These are phyloP conservation scores for Acacia confusa DNA, from an alignment of 306 rosid species.

Conservation along the genomic window DNA sequence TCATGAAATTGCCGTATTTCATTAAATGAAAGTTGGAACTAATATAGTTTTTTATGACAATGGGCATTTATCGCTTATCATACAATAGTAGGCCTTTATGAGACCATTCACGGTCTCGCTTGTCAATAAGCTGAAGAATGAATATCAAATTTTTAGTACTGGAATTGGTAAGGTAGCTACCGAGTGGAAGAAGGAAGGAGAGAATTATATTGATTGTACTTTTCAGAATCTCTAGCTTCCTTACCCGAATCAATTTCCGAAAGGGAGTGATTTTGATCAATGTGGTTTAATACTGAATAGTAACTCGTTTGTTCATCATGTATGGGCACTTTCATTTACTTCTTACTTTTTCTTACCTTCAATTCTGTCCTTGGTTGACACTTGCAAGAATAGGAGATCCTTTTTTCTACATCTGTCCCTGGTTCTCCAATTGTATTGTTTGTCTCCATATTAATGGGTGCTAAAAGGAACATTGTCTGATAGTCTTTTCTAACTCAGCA, in stretches of 20 bases:
- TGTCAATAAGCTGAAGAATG: constrained; percentile 8
- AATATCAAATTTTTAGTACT: neutral
- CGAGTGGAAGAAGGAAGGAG: constrained; percentile 23
- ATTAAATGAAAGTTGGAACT: neutral
- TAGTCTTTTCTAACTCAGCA: constrained; percentile 27
- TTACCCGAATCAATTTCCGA: neutral
- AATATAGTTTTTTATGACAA: neutral
- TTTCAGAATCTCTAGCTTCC: constrained; percentile 2
- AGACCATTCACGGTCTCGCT: constrained; percentile 3
- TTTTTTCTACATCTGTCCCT: too few species aligned
- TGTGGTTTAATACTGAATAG: neutral
- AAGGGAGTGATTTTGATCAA: constrained; percentile 16
- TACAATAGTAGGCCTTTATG: neutral
- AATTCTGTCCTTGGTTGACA: constrained; percentile 9
- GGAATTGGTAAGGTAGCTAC: constrained; percentile 12
- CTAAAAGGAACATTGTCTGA: neutral
- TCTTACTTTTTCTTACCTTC: constrained; percentile 2
- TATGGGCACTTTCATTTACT: neutral
- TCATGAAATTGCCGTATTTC: neutral
- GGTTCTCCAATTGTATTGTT: neutral
- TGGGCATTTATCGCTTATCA: neutral
- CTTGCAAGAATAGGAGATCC: neutral
- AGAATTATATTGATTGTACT: neutral
- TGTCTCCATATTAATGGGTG: neutral
- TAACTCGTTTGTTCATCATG: neutral